These are phyloP conservation scores for Phialophora expanda DNA, from an alignment of 2,329 filamentous ascomycete species.

Conservation along the genomic window DNA sequence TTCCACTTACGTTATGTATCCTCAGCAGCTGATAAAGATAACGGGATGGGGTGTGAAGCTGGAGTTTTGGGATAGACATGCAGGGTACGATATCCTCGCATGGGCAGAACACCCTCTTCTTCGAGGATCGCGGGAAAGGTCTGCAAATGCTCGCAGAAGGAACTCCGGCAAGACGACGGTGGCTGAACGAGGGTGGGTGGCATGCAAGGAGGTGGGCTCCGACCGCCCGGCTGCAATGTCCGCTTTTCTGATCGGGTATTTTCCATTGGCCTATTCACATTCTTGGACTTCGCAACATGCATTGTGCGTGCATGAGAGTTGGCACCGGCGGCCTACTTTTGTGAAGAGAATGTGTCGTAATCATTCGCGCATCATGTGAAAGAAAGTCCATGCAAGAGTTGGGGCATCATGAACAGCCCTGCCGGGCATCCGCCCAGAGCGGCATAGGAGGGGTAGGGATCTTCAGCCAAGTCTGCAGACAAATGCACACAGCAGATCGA, in stretches of 20 bases:
- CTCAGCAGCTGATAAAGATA: constrained; percentile 29
- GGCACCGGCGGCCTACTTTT: background rate
- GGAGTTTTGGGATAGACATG: constrained; percentile 3
- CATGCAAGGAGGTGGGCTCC: background rate
- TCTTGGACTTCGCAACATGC: background rate
- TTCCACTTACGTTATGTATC: constrained; percentile 24
- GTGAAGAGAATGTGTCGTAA: background rate
- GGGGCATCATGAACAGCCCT: background rate
- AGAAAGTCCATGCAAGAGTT: background rate
- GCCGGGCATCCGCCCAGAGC: background rate
- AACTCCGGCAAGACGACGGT: background rate
- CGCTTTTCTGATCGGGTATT: constrained; percentile 1
- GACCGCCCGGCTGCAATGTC: constrained; percentile 13
- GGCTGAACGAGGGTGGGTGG: constrained; percentile 6
- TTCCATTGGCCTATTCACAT: constrained; percentile 8
- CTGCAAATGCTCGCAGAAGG: background rate
- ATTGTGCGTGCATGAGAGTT: background rate
- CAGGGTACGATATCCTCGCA: constrained; percentile 15
- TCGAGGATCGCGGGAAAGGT: background rate
- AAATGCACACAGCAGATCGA: background rate
- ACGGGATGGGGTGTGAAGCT: constrained; percentile 6
- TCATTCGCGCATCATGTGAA: constrained; percentile 6
- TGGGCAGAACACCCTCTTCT: constrained; percentile 11
- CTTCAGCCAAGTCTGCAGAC: background rate
- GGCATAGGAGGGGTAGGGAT: background rate